phyloP scores from a whole-genome alignment of 768 basidiomycete species.

The Trichaptum fuscoviolaceum region DNA sequence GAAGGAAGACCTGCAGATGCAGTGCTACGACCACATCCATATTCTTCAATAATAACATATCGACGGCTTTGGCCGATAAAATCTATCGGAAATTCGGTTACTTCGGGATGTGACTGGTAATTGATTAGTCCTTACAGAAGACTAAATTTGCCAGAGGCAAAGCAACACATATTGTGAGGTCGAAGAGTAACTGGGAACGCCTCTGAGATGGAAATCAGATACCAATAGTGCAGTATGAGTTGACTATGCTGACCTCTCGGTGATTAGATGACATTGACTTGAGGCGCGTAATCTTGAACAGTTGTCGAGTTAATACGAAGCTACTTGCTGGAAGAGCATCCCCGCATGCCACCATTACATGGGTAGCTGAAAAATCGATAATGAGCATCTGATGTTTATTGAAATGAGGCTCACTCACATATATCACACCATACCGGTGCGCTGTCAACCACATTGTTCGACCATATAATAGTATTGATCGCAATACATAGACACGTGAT shows the following conservation, averaged over 20 bases:
- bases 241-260: neutral
- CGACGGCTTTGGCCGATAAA: neutral
- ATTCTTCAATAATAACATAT: neutral
- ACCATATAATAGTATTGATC: too few species aligned
- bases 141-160: neutral
- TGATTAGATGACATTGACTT: neutral
- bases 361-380: neutral
- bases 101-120: neutral
- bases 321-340: neutral
- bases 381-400: neutral
- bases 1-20: neutral
- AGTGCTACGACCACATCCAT: neutral
- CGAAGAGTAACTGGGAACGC: neutral
- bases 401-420: neutral
- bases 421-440: neutral
- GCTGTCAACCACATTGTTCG: neutral
- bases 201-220: neutral
- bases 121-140: neutral
- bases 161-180: neutral
- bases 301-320: neutral
- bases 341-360: neutral
- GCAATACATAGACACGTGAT: too few species aligned
- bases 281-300: neutral
- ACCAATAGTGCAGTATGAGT: neutral
- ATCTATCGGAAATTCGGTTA: neutral